Base-by-base conservation (phyloP, 2,329 filamentous ascomycete genomes). In the Diplodia seriata region DNA sequence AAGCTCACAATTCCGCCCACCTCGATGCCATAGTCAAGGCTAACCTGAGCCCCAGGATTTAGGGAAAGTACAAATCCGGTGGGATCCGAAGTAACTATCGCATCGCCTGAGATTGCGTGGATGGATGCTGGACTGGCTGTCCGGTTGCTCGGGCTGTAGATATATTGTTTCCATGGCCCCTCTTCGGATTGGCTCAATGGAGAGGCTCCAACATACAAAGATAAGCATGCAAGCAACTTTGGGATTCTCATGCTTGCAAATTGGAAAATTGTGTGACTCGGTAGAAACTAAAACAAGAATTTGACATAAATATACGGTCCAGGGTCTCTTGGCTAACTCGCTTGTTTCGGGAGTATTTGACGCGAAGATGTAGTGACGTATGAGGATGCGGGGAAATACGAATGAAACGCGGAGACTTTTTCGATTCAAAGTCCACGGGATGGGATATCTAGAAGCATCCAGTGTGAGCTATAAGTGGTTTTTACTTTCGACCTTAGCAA, bases 21-120 rank as follows among this genome's bases (percentile, higher is more conserved):
- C 72, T 87, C 85, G 20, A 82, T 78, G 2, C 85, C 86, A 72
- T 89, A 89, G 73, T 89, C 86, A 66, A 86, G 85, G 2, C 59
- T 63, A 11, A 63, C 59, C 11, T 63, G 43, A 14, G 43, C 43
- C 9, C 11, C 18, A 14, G 59, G 29, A 14, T 63, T 26, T 3
- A 63, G 18, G 31, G 59, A 38, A 2, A 51, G n/a, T 4, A 51
- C n/a, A 9, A 38, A 36, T 7, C 43, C 59, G 14, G 38, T 33
- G 12, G n/a, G 15, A 12, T 63, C 18, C 4, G 59, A 63, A 15
- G 43, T 51, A 5, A 63, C 31, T 18, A 51, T 29, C 5, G 47
- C 59, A 43, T 63, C 59, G 18, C 59, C 59, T 2, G 59, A 63
- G 1, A 63, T 14, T 18, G 59, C 31, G 20, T 63, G 31, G 7